These are phyloP conservation scores for Plasmodium malariae DNA, from an alignment of 169 alveolate species.

Conservation along the genomic window DNA sequence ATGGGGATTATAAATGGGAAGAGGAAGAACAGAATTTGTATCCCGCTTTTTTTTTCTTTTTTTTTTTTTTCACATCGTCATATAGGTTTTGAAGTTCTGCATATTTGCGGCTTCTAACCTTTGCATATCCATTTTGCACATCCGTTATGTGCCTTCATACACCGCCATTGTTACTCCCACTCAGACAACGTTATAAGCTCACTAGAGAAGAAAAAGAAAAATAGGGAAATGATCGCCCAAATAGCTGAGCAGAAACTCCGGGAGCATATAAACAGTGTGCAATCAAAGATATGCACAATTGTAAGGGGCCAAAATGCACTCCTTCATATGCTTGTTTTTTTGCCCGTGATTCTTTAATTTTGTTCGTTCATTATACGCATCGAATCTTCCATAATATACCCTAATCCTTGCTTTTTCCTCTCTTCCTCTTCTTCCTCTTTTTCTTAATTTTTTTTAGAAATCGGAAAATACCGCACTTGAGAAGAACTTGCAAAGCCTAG, in stretches of 20 bases:
- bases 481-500: conserved; percentile 36
- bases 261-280: conserved; percentile 31
- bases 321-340: not conserved
- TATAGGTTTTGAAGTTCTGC: too few species aligned
- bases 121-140: too few species aligned
- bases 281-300: conserved; percentile 23
- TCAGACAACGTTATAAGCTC: conserved; percentile 61
- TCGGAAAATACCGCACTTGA: conserved; percentile 41
- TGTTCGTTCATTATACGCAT: not conserved
- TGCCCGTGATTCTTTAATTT: not conserved
- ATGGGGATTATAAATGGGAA: not conserved
- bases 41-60: too few species aligned
- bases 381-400: not conserved
- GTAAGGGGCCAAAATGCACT: conserved; percentile 14
- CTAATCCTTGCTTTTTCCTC: not conserved
- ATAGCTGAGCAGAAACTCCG: conserved; percentile 45
- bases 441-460: conserved; percentile 25
- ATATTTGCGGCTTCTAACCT: too few species aligned
- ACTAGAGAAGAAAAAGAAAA: conserved; percentile 49
- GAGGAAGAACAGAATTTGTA: not conserved
- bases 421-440: not conserved
- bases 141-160: too few species aligned
- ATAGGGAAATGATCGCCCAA: conserved; percentile 24
- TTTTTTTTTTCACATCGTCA: too few species aligned
- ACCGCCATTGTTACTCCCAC: too few species aligned